phyloP scores from a whole-genome alignment of 2,329 filamentous ascomycete species.

The Monilinia fructicola region DNA sequence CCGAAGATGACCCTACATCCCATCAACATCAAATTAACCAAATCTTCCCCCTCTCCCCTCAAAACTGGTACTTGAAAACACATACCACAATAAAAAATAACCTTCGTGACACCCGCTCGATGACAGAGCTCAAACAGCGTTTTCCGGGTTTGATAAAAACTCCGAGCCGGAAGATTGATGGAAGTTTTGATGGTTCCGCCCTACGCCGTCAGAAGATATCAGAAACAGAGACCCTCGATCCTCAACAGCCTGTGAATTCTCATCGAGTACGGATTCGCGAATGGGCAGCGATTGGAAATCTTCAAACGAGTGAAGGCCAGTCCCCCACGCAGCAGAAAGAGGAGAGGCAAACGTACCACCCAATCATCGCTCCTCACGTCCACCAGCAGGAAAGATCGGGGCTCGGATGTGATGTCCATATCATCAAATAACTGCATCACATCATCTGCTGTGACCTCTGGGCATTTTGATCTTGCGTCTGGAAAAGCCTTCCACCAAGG shows the following conservation, averaged over 20 bases:
- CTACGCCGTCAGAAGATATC: conserved; percentile 36
- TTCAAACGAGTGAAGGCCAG: rapidly evolving
- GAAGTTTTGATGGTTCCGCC: conserved; percentile 61
- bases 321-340: neutral
- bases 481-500: conserved; percentile 43
- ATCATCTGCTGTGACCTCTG: conserved; percentile 44
- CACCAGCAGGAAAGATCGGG: conserved; percentile 48
- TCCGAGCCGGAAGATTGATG: conserved; percentile 58
- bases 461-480: conserved; percentile 44
- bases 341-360: conserved; percentile 41
- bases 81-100: conserved; percentile 59
- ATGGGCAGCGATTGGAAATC: too few relatives aligned
- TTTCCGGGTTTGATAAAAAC: conserved; percentile 52
- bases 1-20: conserved; percentile 50
- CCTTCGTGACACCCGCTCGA: conserved; percentile 48
- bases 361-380: conserved; percentile 56
- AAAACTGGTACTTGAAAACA: neutral
- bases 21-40: neutral
- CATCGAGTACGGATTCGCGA: too few relatives aligned
- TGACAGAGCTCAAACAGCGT: conserved; percentile 51
- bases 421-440: conserved; percentile 47
- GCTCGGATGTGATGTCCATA: conserved; percentile 38
- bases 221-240: neutral
- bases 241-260: neutral
- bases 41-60: neutral